These are phyloP conservation scores for Termitomyces sp. DNA, from an alignment of 768 basidiomycete genomes.

Conservation along the genomic window DNA sequence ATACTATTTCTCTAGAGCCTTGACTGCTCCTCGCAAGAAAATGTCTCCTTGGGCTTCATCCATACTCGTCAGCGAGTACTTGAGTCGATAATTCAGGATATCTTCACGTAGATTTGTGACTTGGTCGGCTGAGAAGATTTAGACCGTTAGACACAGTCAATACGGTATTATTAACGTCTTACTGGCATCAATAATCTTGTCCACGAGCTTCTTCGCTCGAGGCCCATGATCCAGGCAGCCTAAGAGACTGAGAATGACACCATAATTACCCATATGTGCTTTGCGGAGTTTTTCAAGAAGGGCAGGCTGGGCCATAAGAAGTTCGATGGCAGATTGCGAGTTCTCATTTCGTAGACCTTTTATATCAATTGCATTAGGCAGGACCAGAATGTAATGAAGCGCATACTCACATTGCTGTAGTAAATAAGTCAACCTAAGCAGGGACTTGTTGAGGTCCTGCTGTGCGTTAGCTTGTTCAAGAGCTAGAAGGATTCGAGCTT, in stretches of 20 bases:
- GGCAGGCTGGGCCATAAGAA: constrained; percentile 77
- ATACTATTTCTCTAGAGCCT: constrained; percentile 89
- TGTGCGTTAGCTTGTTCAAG: constrained; percentile 78
- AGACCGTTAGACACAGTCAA: neutral
- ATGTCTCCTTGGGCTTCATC: constrained; percentile 60
- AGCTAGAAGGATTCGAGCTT: constrained; percentile 57
- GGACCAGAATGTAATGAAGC: neutral
- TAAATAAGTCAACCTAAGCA: constrained; percentile 76
- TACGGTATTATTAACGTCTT: constrained; percentile 19
- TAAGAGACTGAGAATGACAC: constrained; percentile 85
- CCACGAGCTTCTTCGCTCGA: constrained; percentile 85
- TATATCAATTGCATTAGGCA: neutral
- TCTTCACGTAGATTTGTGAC: constrained; percentile 91
- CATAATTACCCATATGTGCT: constrained; percentile 90
- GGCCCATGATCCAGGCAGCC: constrained; percentile 90
- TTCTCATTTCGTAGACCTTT: constrained; percentile 63
- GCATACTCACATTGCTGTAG: constrained; percentile 67
- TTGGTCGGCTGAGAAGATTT: constrained; percentile 68
- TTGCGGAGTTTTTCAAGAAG: constrained; percentile 86
- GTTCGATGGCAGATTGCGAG: constrained; percentile 78
- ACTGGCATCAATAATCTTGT: constrained; percentile 82
- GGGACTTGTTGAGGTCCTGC: constrained; percentile 73
- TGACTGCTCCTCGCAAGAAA: constrained; percentile 63
- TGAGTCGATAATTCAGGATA: constrained; percentile 77
- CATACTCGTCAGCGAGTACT: constrained; percentile 81